Percentiles rank a stretch among this genome's conserved stretches.
Conservation (phyloP, 176 grass and related monocot genomes). For the Juncus effusus region DNA sequence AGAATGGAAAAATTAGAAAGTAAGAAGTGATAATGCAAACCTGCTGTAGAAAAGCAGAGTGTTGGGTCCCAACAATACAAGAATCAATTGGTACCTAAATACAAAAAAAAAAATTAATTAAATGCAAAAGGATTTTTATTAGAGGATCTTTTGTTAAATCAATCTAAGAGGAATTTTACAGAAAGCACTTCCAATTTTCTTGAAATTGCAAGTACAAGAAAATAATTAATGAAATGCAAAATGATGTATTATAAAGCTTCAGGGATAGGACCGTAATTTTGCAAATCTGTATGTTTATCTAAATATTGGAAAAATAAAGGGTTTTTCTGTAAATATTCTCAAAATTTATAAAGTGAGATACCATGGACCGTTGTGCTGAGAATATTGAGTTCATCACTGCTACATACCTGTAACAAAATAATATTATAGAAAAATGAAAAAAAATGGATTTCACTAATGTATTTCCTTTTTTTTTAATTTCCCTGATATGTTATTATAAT, state of each 20-base stretch:
- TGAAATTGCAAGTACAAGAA: too few species aligned
- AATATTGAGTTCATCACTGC: slow-evolving; percentile 99
- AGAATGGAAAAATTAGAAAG: slow-evolving; percentile 8
- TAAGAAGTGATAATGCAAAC: slow-evolving; percentile 24
- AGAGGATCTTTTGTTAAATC: too few species aligned
- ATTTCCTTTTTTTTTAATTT: not conserved
- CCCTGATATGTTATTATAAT: not conserved
- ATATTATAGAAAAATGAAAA: slow-evolving; percentile 9
- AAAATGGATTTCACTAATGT: slow-evolving; percentile 2
- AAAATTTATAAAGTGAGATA: slow-evolving; percentile 27
- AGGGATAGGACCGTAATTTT: not conserved
- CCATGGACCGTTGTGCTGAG: slow-evolving; percentile 86
- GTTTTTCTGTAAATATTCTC: not conserved
- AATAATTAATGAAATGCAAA: too few species aligned
- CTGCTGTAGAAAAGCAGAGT: slow-evolving; percentile 98
- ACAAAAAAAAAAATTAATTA: slow-evolving; percentile 6
- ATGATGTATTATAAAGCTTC: not conserved
- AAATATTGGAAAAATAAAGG: not conserved
- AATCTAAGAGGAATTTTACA: too few species aligned
- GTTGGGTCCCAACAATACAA: slow-evolving; percentile 76
- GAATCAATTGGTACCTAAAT: slow-evolving; percentile 91
- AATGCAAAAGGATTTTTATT: not conserved
- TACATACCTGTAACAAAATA: slow-evolving; percentile 74
- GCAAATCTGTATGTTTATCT: not conserved
- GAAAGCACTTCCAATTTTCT: too few species aligned